Evolutionary conservation across 768 basidiomycete genomes (phyloP).

Genomic region (Rhodotorula babjevae): DNA sequence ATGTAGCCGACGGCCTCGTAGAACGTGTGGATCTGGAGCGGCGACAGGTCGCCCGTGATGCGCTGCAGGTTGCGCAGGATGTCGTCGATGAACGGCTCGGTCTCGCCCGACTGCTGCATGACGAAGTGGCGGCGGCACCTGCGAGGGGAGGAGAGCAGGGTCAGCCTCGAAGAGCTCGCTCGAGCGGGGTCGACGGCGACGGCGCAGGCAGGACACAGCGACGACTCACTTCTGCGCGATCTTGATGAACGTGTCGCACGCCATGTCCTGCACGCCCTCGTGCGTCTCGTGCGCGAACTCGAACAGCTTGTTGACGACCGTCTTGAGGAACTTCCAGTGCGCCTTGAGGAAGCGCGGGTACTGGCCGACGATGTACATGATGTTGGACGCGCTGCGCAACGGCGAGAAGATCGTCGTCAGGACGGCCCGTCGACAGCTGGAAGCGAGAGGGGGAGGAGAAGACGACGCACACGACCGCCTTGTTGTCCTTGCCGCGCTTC

Average conservation of each 20-base stretch:
- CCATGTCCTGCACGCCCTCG: constrained; percentile 99
- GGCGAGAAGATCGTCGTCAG: neutral
- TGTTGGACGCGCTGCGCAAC: constrained; percentile 47
- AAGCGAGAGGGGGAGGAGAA: neutral
- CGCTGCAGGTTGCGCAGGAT: constrained; percentile 84
- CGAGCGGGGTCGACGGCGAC: no score
- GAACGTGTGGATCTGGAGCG: constrained; percentile 96
- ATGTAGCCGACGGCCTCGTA: constrained; percentile 99
- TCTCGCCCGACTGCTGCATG: constrained; percentile 95
- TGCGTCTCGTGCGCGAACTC: constrained; percentile 99
- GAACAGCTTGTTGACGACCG: constrained; percentile 98
- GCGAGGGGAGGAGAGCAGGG: neutral
- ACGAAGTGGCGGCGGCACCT: constrained; percentile 84
- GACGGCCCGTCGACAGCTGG: no score
- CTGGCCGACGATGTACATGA: constrained; percentile 92
- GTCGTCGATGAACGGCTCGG: constrained; percentile 96
- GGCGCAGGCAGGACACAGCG: no score
- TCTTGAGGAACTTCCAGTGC: constrained; percentile 99
- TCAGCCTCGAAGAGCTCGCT: no score
- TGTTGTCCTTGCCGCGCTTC: constrained; percentile 99
- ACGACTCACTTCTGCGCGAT: constrained; percentile 80
- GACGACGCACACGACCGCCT: constrained; percentile 70
- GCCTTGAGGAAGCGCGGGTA: constrained; percentile 99
- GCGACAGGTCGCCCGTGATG: constrained; percentile 88
- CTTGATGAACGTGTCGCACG: constrained; percentile 99